A percentile compares a stretch with the other conserved stretches of the same genome.
phyloP scores from a whole-genome alignment of 2,329 filamentous ascomycete species.

The Fusarium beomiforme region DNA sequence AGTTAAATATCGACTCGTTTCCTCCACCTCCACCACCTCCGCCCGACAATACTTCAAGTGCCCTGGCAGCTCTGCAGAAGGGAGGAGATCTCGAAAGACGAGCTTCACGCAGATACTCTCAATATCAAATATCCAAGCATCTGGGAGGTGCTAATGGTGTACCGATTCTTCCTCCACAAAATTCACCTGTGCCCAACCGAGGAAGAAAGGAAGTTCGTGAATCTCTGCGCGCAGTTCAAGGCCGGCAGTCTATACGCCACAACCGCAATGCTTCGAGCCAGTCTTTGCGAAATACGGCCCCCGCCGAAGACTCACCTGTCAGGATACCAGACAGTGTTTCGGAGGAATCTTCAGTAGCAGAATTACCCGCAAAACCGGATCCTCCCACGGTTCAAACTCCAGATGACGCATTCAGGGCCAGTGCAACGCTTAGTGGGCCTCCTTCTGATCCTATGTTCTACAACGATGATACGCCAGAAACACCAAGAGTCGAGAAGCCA shows the following conservation, averaged over 20 bases:
- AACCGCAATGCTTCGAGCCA: conserved; percentile 60
- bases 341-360: conserved; percentile 61
- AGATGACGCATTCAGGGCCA: conserved; percentile 70
- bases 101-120: conserved; percentile 92
- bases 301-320: conserved; percentile 69
- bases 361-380: conserved; percentile 38
- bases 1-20: conserved; percentile 71
- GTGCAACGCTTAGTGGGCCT: conserved; percentile 69
- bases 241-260: conserved; percentile 61
- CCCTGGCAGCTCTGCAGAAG: conserved; percentile 87
- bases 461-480: conserved; percentile 25
- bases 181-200: conserved; percentile 84
- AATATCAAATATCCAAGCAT: conserved; percentile 96
- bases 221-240: conserved; percentile 76
- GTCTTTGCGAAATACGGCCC: conserved; percentile 48
- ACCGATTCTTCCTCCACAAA: conserved; percentile 86
- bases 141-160: conserved; percentile 85
- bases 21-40: conserved; percentile 77
- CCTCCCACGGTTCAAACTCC: conserved; percentile 65
- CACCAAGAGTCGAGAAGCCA: conserved; percentile 31
- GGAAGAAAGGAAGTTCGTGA: conserved; percentile 82
- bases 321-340: conserved; percentile 69
- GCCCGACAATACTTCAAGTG: conserved; percentile 83
- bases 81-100: conserved; percentile 92
- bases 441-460: conserved; percentile 57